A percentile compares a stretch with the other conserved stretches of the same genome.
Evolutionary conservation across 352 stramenopile species (phyloP).

Genomic region (Phytopythium montanum): DNA sequence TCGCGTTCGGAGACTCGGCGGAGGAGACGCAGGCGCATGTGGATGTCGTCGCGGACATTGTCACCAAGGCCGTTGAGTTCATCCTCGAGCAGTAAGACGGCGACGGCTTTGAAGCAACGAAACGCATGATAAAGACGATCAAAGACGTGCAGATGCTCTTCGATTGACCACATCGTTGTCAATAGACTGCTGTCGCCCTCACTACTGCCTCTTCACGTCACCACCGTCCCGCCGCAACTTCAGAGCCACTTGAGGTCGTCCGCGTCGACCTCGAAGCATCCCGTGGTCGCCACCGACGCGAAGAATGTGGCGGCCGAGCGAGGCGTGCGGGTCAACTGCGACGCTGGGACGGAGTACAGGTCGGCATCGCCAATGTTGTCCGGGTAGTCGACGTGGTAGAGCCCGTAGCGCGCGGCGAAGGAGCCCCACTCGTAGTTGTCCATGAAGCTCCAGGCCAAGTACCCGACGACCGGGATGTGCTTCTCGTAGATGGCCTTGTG

Average conservation of each 20-base stretch:
- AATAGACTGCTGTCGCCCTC: too few species aligned
- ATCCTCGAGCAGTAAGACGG: constrained; percentile 6
- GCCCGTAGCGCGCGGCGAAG: constrained; percentile 42
- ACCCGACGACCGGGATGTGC: constrained; percentile 71
- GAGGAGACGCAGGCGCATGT: constrained; percentile 21
- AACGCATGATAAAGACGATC: not conserved
- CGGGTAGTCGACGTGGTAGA: constrained; percentile 61
- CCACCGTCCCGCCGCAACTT: not conserved
- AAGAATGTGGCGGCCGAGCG: constrained; percentile 40
- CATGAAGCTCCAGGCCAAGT: constrained; percentile 84
- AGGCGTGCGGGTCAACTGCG: constrained; percentile 34
- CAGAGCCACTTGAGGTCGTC: constrained; percentile 27
- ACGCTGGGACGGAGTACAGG: constrained; percentile 16
- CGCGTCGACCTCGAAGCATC: constrained; percentile 18
- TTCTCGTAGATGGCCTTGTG: constrained; percentile 41
- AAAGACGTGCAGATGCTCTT: too few species aligned
- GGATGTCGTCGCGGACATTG: constrained; percentile 15
- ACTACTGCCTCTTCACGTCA: too few species aligned
- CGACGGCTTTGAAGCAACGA: not conserved
- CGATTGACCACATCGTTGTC: too few species aligned
- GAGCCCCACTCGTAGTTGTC: constrained; percentile 31
- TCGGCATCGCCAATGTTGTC: constrained; percentile 26
- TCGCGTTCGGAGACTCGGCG: constrained; percentile 19
- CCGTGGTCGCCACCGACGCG: constrained; percentile 13
- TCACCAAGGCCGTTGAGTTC: constrained; percentile 15